phyloP scores from a whole-genome alignment of 495 filamentous ascomycete genomes.

The Aeminium ludgeri region DNA sequence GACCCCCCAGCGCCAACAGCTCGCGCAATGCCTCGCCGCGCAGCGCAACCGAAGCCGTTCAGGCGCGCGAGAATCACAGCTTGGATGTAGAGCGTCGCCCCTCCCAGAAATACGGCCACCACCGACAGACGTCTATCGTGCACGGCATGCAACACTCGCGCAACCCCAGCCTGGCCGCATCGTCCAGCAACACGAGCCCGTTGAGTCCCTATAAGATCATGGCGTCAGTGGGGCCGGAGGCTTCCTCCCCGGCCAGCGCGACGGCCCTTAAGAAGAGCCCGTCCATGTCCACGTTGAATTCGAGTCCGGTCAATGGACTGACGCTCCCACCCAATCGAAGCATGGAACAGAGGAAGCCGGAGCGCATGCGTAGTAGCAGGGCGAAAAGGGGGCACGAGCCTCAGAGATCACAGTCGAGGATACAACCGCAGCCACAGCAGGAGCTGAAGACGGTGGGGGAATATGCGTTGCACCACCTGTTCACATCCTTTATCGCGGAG shows the following conservation, averaged over 20 bases:
- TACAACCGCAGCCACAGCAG: conserved; percentile 43
- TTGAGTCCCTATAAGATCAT: conserved; percentile 43
- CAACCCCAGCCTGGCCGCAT: conserved; percentile 58
- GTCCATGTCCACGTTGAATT: conserved; percentile 11
- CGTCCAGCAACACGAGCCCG: conserved; percentile 53
- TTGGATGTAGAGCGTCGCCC: conserved; percentile 46
- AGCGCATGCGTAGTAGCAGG: conserved; percentile 49
- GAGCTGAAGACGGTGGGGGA: conserved; percentile 85
- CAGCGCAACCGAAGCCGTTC: conserved; percentile 18
- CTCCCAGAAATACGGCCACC: conserved; percentile 64
- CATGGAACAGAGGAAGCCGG: conserved; percentile 30
- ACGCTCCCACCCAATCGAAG: neutral
- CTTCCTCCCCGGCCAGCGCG: neutral
- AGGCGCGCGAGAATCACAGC: conserved; percentile 19
- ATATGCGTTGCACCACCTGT: conserved; percentile 90
- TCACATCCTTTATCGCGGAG: conserved; percentile 74
- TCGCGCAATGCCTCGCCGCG: conserved; percentile 19
- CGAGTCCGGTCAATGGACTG: neutral
- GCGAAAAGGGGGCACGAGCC: conserved; percentile 54
- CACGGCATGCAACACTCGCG: conserved; percentile 88
- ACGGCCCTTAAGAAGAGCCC: conserved; percentile 13
- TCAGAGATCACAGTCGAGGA: conserved; percentile 68
- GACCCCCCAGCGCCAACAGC: conserved; percentile 20
- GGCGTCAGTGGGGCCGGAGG: neutral
- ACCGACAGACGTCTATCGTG: conserved; percentile 86